phyloP scores from a whole-genome alignment of 73 alveolate species.

The Paramecium octaurelia region DNA sequence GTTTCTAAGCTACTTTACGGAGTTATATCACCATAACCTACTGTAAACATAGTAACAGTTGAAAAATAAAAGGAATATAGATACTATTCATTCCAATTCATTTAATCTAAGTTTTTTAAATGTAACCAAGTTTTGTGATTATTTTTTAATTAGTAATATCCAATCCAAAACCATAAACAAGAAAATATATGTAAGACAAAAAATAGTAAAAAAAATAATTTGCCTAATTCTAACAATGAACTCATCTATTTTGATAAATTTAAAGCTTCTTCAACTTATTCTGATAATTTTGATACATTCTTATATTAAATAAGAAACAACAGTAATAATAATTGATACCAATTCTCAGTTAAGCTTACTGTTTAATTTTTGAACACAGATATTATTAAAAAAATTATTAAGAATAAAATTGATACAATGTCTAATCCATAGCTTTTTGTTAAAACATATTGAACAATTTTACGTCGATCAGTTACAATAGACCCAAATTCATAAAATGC shows the following conservation, averaged over 20 bases:
- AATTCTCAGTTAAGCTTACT: not conserved
- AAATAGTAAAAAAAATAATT: not conserved
- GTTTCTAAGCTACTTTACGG: conserved; percentile 22
- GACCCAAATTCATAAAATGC: not conserved
- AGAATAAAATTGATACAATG: not conserved
- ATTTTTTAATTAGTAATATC: not conserved
- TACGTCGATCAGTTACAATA: not conserved
- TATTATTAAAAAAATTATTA: not conserved
- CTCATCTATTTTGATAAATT: conserved; percentile 9
- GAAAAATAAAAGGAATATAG: conserved; percentile 28
- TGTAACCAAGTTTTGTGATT: not conserved
- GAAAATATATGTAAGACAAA: conserved; percentile 48
- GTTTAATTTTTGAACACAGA: not conserved
- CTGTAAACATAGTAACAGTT: conserved; percentile 60
- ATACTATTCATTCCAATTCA: not conserved
- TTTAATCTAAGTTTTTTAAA: too few relatives aligned
- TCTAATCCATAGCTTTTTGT: conserved; percentile 18
- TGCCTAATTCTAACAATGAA: not conserved
- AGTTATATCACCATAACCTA: conserved; percentile 57
- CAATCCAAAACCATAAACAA: conserved; percentile 53
- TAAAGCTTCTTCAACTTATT: conserved; percentile 22
- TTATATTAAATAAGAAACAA: not conserved
- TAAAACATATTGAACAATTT: not conserved
- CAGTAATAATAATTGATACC: not conserved
- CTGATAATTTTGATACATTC: not conserved